phyloP scores from a whole-genome alignment of 805 yeast genomes.

The Candida vaughaniae region DNA sequence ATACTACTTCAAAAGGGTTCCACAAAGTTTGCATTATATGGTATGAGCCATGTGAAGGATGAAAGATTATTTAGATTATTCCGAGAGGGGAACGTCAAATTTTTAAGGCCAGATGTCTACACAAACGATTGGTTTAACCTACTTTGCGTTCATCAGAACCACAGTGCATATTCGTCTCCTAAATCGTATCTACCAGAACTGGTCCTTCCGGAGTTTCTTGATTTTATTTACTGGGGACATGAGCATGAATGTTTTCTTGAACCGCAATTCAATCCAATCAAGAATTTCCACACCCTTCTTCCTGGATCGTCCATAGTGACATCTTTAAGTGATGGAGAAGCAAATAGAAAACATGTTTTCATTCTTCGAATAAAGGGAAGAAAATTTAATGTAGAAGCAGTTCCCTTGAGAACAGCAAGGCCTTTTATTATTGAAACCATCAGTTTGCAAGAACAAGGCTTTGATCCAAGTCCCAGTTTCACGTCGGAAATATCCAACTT shows the following conservation, averaged over 20 bases:
- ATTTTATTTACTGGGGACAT: conserved; percentile 94
- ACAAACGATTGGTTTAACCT: conserved; percentile 77
- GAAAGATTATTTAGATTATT: conserved; percentile 83
- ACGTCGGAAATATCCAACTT: conserved; percentile 62
- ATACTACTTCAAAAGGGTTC: conserved; percentile 77
- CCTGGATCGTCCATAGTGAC: conserved; percentile 96
- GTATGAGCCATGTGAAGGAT: conserved; percentile 84
- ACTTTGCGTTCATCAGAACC: conserved; percentile 91
- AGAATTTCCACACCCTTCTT: conserved; percentile 76
- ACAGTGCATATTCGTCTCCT: conserved; percentile 65
- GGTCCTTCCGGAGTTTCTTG: conserved; percentile 77
- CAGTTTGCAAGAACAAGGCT: conserved; percentile 48
- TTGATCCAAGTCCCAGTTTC: conserved; percentile 56
- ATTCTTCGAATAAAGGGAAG: conserved; percentile 63
- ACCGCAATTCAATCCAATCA: conserved; percentile 56
- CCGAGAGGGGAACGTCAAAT: conserved; percentile 75
- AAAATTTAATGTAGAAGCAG: conserved; percentile 55
- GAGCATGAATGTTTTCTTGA: conserved; percentile 91
- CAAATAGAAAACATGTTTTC: conserved; percentile 70
- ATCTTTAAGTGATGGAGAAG: conserved; percentile 81
- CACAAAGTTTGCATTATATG: conserved; percentile 83
- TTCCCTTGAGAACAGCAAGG: conserved; percentile 68
- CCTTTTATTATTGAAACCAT: conserved; percentile 79
- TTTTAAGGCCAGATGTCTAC: conserved; percentile 62
- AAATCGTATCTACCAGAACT: conserved; percentile 84